These are phyloP conservation scores for Panicum miliaceum DNA, from an alignment of 176 grass and related monocot species.

Conservation along the genomic window DNA sequence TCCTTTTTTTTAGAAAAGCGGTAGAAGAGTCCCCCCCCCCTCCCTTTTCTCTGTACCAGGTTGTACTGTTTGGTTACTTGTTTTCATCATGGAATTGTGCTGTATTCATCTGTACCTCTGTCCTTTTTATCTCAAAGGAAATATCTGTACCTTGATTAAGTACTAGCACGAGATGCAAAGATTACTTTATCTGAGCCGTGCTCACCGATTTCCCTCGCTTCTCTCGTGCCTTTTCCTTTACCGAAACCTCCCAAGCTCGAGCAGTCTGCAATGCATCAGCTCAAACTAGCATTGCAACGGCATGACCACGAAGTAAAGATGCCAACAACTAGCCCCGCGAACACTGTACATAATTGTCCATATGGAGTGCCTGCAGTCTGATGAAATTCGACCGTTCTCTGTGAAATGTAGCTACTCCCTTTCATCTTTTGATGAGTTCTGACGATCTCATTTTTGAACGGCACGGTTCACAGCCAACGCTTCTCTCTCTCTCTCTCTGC, in stretches of 20 bases:
- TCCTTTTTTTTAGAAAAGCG: background rate
- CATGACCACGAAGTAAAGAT: background rate
- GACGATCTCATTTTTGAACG: background rate
- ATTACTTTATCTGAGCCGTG: background rate
- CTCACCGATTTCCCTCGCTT: background rate
- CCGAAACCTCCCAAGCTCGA: background rate
- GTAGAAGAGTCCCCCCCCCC: background rate
- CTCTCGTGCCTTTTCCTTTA: background rate
- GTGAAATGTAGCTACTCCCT: too few species aligned
- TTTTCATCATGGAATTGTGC: background rate
- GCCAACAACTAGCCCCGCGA: background rate
- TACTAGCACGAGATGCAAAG: slow-evolving; percentile 7
- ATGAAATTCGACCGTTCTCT: background rate
- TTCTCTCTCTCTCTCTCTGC: too few species aligned
- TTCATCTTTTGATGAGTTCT: background rate
- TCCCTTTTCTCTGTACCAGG: background rate
- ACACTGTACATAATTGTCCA: background rate
- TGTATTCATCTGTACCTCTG: background rate
- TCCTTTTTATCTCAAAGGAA: background rate
- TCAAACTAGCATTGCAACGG: background rate
- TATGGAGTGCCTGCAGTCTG: background rate
- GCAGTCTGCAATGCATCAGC: background rate
- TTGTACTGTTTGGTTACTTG: background rate
- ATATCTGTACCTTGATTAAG: background rate
- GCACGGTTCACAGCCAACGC: background rate